Evolutionary conservation across 2,329 filamentous ascomycete species (phyloP), one percentile per base, ranked within the genome.

Genomic region (Penicillium carneum): DNA sequence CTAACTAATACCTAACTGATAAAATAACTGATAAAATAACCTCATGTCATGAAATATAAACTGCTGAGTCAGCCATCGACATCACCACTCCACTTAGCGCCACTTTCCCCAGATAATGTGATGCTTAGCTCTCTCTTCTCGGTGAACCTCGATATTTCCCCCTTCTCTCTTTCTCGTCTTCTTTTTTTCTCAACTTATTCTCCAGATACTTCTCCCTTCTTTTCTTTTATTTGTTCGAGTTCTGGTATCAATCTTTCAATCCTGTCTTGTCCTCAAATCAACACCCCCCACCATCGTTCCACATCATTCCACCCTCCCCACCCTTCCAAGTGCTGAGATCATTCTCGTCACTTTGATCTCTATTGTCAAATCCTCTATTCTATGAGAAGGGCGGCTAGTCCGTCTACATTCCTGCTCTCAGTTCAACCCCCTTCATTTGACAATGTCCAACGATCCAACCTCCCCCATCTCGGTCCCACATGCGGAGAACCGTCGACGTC

Each of bases 381-480:
- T 45, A 70, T 70, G 66, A 66, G 53, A 64, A 69, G 69, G 65
- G 68, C 69, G 67, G 65, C 66, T 57, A 65, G 67, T 64, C 69
- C 69, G 68, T 71, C 69, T 67, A 36, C 49, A 49, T 14, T 48
- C 41, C 53, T 63, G 12, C 45, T 59, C 31, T 43, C 33, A 46
- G 52, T 33, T 41, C 43, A 54, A 48, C 26, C 47, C 49, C 43
- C 41, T 38, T 61, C 16, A 52, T 34, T 41, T 58, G 63, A 76
- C 54, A 61, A 84, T 83, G 82, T 77, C 81, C 43, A 74, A 77
- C 72, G 75, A 78, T 68, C 77, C 74, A 54, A 76, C 75, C 51
- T 74, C 77, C 49, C 75, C 74, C 46, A 78, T 81, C 48, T 74
- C 77, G 51, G 73, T 79, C 31, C 71, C 72, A 41, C 67, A 77